These are phyloP conservation scores for Monotropa hypopitys DNA, from an alignment of 179 eudicot genomes.

Conservation along the genomic window DNA sequence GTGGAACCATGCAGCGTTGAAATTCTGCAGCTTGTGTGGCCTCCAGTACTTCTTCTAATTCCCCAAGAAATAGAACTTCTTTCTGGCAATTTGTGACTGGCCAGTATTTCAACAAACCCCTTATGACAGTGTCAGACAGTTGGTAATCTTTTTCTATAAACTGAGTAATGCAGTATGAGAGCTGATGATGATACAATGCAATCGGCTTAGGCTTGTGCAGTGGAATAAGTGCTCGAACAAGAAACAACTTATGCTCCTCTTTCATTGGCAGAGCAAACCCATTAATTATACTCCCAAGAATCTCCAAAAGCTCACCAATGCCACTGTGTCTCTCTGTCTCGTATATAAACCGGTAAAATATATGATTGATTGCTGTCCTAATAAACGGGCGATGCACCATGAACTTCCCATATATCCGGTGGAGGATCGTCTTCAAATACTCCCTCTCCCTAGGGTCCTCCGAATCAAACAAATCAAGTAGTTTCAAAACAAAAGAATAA, in stretches of 20 bases:
- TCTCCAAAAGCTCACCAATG: slow-evolving; percentile 39
- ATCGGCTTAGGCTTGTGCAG: slow-evolving; percentile 46
- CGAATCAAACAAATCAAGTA: slow-evolving; percentile 37
- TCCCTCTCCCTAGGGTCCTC: slow-evolving; percentile 44
- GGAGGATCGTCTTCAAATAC: slow-evolving; percentile 36
- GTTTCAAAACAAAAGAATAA: slow-evolving; percentile 29
- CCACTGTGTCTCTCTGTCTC: slow-evolving; percentile 43
- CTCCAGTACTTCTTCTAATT: slow-evolving; percentile 43
- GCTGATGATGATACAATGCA: slow-evolving; percentile 35
- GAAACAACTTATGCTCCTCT: slow-evolving; percentile 45
- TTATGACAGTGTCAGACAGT: slow-evolving; percentile 41
- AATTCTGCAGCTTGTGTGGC: slow-evolving; percentile 40
- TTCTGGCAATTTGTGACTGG: slow-evolving; percentile 38
- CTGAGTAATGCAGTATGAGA: slow-evolving; percentile 37
- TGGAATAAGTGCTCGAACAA: slow-evolving; percentile 35
- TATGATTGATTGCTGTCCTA: slow-evolving; percentile 36
- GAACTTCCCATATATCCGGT: slow-evolving; percentile 38
- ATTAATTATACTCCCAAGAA: slow-evolving; percentile 39
- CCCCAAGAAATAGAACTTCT: slow-evolving; percentile 42
- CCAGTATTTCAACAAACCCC: slow-evolving; percentile 43
- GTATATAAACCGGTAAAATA: slow-evolving; percentile 34
- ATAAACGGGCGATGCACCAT: slow-evolving; percentile 49
- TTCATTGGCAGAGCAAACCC: slow-evolving; percentile 46
- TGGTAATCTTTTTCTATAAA: slow-evolving; percentile 46
- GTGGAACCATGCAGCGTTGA: slow-evolving; percentile 46